Percentiles rank a stretch among this genome's conserved stretches.
Conservation (phyloP, 2,329 filamentous ascomycete species). For the Penicillium sp. region DNA sequence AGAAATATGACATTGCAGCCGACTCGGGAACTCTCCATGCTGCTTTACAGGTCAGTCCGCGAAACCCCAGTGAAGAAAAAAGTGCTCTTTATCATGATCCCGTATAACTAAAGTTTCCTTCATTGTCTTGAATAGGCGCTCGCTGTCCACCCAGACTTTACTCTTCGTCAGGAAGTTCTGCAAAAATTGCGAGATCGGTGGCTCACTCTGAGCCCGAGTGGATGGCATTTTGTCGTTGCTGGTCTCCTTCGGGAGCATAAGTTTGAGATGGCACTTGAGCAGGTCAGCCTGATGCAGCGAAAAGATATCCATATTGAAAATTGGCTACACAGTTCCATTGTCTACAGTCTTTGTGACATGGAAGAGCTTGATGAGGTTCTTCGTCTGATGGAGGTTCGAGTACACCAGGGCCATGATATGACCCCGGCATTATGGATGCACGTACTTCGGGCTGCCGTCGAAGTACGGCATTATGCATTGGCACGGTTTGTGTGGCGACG, state of each 20-base stretch:
- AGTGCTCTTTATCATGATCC: background rate
- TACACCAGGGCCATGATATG: conserved; percentile 43
- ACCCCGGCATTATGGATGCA: conserved; percentile 60
- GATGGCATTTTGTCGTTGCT: conserved; percentile 61
- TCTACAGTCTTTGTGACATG: conserved; percentile 65
- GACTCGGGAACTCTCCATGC: conserved; percentile 66
- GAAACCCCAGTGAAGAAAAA: background rate
- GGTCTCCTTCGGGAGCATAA: conserved; percentile 75
- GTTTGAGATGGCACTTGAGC: conserved; percentile 70
- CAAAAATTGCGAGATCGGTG: conserved; percentile 60
- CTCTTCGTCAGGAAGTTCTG: conserved; percentile 65
- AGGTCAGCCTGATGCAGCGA: conserved; percentile 60
- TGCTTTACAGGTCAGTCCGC: conserved; percentile 55
- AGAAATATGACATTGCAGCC: conserved; percentile 52
- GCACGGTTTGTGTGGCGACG: conserved; percentile 66
- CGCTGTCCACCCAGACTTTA: conserved; percentile 78
- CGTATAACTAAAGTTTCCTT: background rate
- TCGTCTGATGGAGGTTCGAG: conserved; percentile 57
- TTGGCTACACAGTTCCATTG: conserved; percentile 75
- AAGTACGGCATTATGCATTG: conserved; percentile 55
- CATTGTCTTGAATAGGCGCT: conserved; percentile 48
- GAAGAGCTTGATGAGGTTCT: conserved; percentile 74
- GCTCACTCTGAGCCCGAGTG: conserved; percentile 57
- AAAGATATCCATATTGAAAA: conserved; percentile 51
- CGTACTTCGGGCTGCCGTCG: conserved; percentile 69